phyloP scores from a whole-genome alignment of 2,329 filamentous ascomycete species.

The Botrytis aclada region DNA sequence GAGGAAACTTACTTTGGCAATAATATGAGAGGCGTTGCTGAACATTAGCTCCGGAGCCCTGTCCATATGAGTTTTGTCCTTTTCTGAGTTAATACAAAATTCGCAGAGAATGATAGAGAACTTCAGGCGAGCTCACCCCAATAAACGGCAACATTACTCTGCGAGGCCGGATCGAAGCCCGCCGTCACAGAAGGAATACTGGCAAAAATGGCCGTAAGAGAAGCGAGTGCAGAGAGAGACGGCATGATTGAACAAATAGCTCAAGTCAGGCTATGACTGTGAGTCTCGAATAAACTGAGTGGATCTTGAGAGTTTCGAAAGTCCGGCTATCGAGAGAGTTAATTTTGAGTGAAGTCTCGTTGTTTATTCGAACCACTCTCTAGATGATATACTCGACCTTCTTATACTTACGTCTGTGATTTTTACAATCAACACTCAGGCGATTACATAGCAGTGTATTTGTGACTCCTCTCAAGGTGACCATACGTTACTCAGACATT shows the following conservation, averaged over 20 bases:
- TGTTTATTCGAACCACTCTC: not conserved
- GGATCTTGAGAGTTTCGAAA: not conserved
- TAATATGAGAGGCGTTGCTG: conserved; percentile 58
- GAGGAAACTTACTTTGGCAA: conserved; percentile 50
- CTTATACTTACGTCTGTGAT: not conserved
- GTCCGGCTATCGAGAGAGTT: not conserved
- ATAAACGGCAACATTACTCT: conserved; percentile 60
- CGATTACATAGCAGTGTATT: not conserved
- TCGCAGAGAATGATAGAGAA: not conserved
- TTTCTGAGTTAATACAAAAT: conserved; percentile 25
- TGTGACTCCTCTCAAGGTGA: not conserved
- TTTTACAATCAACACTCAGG: not conserved
- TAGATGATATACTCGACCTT: not conserved
- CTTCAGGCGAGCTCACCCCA: conserved; percentile 50
- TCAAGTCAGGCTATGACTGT: not conserved
- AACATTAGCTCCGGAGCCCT: conserved; percentile 43
- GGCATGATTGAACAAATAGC: not conserved
- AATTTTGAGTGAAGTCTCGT: not conserved
- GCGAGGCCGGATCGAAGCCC: conserved; percentile 44
- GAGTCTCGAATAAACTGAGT: not conserved
- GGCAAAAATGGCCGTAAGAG: conserved; percentile 34
- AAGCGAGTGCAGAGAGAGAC: conserved; percentile 20
- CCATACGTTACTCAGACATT: not conserved
- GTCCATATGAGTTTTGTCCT: conserved; percentile 59
- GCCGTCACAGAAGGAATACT: conserved; percentile 39